Evolutionary conservation across 441 rosid species (phyloP), one percentile per base, ranked within the genome.

Genomic region (Arabidopsis lyrata): DNA sequence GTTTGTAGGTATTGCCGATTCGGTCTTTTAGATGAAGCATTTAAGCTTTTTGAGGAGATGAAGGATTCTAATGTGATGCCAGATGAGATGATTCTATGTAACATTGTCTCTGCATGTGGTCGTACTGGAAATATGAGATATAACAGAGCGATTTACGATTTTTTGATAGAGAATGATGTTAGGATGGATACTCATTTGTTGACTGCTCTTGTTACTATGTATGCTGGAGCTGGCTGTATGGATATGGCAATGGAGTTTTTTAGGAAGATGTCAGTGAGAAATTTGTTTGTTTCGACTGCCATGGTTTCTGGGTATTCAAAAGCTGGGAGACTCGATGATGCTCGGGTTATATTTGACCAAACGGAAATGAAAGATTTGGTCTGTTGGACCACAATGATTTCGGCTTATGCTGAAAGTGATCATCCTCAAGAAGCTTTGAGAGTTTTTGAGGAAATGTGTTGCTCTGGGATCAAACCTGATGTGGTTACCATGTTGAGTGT

Each of bases 1-100:
- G 50, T 63, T 39, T 47, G 58, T 72, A 83, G 96, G 70, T 87
- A 82, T 74, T 83, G 79, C 50, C 83, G 80, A 44, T 65, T 14
- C 54, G 88, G 83, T 5, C 78, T 60, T 70, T 71, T 83, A 61
- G 81, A 83, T 32, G 85, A 84, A 64, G 92, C 81, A 3, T 68
- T 87, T 64, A 62, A 73, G 77, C 86, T 87, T 60, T 88, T 88
- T 70, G 90, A 90, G 74, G 90, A 87, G 80, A 88, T 90, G 90
- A 80, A 44, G 68, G 58, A 34, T 41, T 78, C 76, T 52, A 72
- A 70, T 70, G 73, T 87, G 29, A 58, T 78, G 71, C 88, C 85
- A 3, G 93, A 90, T 68, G 81, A 72, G 73, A 78, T 83, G 79
- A 62, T 86, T 56, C 87, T 88, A 44, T 85, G 90, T 5, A 85